These are phyloP conservation scores for Monosporozyma unispora DNA, from an alignment of 805 yeast species.

Conservation along the genomic window DNA sequence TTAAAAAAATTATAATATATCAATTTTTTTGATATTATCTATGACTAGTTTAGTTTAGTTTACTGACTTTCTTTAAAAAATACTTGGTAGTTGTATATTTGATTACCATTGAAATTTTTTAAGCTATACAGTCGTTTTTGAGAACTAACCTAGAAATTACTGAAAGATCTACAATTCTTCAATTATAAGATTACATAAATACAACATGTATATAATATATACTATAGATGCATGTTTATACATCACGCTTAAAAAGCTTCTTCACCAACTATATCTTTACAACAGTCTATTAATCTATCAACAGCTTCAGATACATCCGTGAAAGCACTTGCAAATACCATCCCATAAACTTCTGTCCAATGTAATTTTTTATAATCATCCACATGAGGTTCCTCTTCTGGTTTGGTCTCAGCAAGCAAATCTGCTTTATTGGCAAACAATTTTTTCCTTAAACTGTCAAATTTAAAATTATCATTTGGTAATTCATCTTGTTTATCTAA, in stretches of 20 bases:
- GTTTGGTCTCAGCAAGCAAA: slow-evolving; percentile 1
- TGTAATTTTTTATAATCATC: slow-evolving; percentile 24
- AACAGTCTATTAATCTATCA: slow-evolving; percentile 29
- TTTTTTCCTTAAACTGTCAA: slow-evolving; percentile 7
- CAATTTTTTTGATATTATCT: too few species aligned
- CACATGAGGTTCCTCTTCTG: not conserved
- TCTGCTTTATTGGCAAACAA: slow-evolving; percentile 5
- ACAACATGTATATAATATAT: too few species aligned
- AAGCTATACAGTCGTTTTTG: too few species aligned
- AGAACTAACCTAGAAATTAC: too few species aligned
- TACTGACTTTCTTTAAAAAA: too few species aligned
- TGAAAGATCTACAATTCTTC: too few species aligned
- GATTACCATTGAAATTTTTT: too few species aligned
- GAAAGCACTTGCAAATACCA: slow-evolving; percentile 42
- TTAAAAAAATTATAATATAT: too few species aligned
- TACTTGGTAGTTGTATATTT: too few species aligned
- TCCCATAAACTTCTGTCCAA: slow-evolving; percentile 42
- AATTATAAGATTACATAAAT: too few species aligned
- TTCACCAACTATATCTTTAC: slow-evolving; percentile 40
- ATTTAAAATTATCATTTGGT: not conserved
- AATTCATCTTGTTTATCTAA: slow-evolving; percentile 19
- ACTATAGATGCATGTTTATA: not conserved
- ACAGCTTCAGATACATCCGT: slow-evolving; percentile 38
- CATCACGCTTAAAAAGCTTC: slow-evolving; percentile 16
- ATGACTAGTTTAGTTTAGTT: too few species aligned